Evolutionary conservation across 1,284 basidiomycete genomes (phyloP), one percentile per base, ranked within the genome.

Genomic region (Boletus semigastroideus): DNA sequence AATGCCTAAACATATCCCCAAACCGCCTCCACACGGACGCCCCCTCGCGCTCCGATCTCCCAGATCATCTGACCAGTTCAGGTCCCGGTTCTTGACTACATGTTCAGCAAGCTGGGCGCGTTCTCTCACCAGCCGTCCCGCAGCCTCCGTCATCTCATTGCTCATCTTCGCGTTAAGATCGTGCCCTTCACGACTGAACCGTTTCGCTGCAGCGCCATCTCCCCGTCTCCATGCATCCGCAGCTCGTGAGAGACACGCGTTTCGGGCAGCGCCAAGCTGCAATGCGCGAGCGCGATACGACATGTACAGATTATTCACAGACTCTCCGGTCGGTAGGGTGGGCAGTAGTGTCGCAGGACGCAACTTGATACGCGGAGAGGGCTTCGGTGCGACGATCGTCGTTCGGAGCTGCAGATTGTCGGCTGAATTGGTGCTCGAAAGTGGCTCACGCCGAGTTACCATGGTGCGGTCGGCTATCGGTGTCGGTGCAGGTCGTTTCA

Each of bases 161-260:
- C 83, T 77, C 90, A 98, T 96, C 69, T 90, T 90, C 37, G 83
- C 83, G 65, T 98, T 98, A 54, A 98, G 74, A 41, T 94, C 91
- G 62, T 96, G 92, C 5, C 94, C 96, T 66, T 98, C 95, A 37
- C 90, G 77, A 59, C 88, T 92, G 74, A 95, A 98, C 43, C 93
- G 79, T 69, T 97, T 96, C 20, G 96, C 96, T 0, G 91, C 90
- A 0, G 93, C 93, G 4, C 95, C 95, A 60, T 99, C 95, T 5
- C 95, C 94, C 12, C 91, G 81, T 42, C 92, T 79, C 89, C 92
- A 98, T 3, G 95, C 94, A 65, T 98, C 94, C 1, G 96, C 94
- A 5, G 96, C 96, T 41, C 93, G 85, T 3, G 91, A 92, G n/a
- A 99, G 79, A 65, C 92, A 96, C 12, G 93, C 92, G 65, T 98